A percentile compares a stretch with the other conserved stretches of the same genome.
These are phyloP conservation scores for Zea mays DNA, from an alignment of 176 grass and related monocot species.

Conservation along the genomic window Zm-B73-REFERENCE-NAM-5.0 NC_050102.1:124553501-124554000, in stretches of 20 bases:
- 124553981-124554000: not conserved
- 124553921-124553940: conserved; percentile 11
- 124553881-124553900: no score
- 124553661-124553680: not conserved
- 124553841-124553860: no score
- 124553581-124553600: not conserved
- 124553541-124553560: not conserved
- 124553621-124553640: not conserved
- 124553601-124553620: not conserved
- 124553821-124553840: not conserved
- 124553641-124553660: not conserved
- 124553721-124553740: not conserved
- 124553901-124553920: conserved; percentile 32
- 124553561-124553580: not conserved
- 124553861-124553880: no score
- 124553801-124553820: not conserved
- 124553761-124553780: conserved; percentile 37
- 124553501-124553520: not conserved
- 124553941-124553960: conserved; percentile 3
- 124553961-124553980: conserved; percentile 20
- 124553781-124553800: not conserved
- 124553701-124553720: not conserved
- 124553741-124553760: not conserved
- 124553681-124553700: no score
- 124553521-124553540: not conserved